Conservation (phyloP, 441 rosid genomes). For the Pelargonium myrrhifolium region DNA sequence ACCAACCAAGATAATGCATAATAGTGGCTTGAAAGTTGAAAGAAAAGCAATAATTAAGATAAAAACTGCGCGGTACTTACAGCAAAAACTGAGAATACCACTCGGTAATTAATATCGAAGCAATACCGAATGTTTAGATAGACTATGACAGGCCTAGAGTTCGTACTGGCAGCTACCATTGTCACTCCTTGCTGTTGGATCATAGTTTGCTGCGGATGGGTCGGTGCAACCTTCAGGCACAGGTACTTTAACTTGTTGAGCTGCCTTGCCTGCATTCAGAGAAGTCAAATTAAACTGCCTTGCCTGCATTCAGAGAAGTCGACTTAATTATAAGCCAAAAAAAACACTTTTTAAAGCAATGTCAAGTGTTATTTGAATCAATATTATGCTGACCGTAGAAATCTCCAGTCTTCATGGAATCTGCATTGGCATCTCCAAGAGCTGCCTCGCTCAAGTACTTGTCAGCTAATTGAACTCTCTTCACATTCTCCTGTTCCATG, state of each 20-base stretch:
- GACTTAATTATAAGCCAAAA: neutral
- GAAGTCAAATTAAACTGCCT: no score
- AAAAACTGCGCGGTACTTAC: neutral
- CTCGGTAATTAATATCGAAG: neutral
- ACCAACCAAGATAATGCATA: neutral
- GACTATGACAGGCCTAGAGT: neutral
- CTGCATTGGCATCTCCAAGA: conserved; percentile 78
- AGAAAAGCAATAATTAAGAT: neutral
- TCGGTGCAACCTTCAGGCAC: conserved; percentile 52
- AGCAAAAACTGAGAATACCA: neutral
- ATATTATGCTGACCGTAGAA: conserved; percentile 62
- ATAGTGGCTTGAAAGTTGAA: no score
- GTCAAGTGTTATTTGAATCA: no score
- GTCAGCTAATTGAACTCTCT: conserved; percentile 96
- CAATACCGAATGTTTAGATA: no score
- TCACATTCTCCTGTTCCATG: conserved; percentile 84
- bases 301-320: no score
- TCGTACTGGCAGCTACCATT: conserved; percentile 33
- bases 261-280: conserved; percentile 39
- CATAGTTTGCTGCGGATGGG: conserved; percentile 33
- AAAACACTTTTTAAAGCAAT: no score
- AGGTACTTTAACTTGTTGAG: conserved; percentile 39
- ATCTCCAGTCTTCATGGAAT: conserved; percentile 51
- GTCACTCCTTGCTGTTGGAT: conserved; percentile 46
- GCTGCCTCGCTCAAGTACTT: conserved; percentile 78